Evolutionary conservation across 78 protist species (phyloP).

Genomic region (Chrysochromulina tobinii): DNA sequence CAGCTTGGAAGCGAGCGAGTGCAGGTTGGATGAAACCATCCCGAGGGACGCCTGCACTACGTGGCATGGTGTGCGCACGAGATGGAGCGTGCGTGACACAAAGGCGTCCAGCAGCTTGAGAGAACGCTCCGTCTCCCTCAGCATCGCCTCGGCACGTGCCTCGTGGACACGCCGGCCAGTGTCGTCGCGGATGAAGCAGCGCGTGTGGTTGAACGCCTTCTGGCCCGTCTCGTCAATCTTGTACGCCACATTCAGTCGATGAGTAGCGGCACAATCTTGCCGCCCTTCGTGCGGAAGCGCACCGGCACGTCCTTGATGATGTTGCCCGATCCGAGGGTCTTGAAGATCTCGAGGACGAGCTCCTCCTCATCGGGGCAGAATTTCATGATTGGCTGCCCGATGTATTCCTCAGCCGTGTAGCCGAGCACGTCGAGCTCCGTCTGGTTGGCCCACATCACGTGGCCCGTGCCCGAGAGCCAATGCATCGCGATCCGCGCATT

Average conservation of each 20-base stretch:
- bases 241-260: slow-evolving; percentile 45
- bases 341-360: slow-evolving; percentile 39
- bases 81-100: slow-evolving; percentile 7
- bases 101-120: not conserved
- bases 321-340: slow-evolving; percentile 39
- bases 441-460: slow-evolving; percentile 42
- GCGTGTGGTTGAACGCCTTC: slow-evolving; percentile 48
- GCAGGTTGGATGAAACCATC: not conserved
- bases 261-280: slow-evolving; percentile 30
- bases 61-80: slow-evolving; percentile 26
- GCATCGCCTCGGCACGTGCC: not conserved
- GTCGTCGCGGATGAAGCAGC: slow-evolving; percentile 52
- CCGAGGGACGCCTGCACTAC: not conserved
- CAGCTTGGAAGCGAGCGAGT: not conserved
- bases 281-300: slow-evolving; percentile 47
- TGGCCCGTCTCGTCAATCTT: not conserved
- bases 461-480: slow-evolving; percentile 39
- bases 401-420: slow-evolving; percentile 35
- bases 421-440: slow-evolving; percentile 35
- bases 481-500: slow-evolving; percentile 43
- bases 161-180: slow-evolving; percentile 23
- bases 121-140: not conserved
- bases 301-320: slow-evolving; percentile 43
- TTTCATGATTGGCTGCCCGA: slow-evolving; percentile 49
- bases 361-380: slow-evolving; percentile 43